These are phyloP conservation scores for Solanum chmielewskii DNA, from an alignment of 257 asterid species.

Conservation along the genomic window DNA sequence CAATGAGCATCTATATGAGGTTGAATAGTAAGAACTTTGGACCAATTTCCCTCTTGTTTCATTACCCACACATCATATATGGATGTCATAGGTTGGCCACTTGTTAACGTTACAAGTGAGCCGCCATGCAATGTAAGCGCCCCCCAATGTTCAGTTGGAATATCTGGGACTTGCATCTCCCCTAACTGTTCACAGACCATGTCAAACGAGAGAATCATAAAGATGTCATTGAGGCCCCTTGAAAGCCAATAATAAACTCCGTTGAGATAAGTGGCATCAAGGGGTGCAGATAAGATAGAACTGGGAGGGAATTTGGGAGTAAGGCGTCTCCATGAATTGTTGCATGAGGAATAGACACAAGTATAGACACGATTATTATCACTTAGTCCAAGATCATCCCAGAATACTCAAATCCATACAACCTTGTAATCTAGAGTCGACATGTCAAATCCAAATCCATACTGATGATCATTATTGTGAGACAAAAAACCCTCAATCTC, in stretches of 20 bases:
- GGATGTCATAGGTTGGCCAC: not conserved
- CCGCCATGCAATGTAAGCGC: not conserved
- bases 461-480: too few species aligned
- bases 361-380: too few species aligned
- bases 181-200: not conserved
- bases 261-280: not conserved
- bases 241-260: not conserved
- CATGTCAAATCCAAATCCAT: too few species aligned
- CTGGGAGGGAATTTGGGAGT: not conserved
- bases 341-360: not conserved
- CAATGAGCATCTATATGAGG: too few species aligned
- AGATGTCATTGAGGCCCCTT: not conserved
- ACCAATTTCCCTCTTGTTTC: too few species aligned
- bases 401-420: too few species aligned
- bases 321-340: not conserved
- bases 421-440: too few species aligned
- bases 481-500: too few species aligned
- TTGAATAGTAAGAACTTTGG: too few species aligned
- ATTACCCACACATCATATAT: too few species aligned
- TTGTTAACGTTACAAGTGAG: not conserved
- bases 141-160: not conserved
- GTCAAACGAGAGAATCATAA: not conserved
- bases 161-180: not conserved
- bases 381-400: too few species aligned
- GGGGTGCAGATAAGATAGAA: not conserved